Percentiles rank a stretch among this genome's conserved stretches.
Conservation (phyloP, 176 grass and related monocot species). For the Tillandsia fasciculata region DNA sequence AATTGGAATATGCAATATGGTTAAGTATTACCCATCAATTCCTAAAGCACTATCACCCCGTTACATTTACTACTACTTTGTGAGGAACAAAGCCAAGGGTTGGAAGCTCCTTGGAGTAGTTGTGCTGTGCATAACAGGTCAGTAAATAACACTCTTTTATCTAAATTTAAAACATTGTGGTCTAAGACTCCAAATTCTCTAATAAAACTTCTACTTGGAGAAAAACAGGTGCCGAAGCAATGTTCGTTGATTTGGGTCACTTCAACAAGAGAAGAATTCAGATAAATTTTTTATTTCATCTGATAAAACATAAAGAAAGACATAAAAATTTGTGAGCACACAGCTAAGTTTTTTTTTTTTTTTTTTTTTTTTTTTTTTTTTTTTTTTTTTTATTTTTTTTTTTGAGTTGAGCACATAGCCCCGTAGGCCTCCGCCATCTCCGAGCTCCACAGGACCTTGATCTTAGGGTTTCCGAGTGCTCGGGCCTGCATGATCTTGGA, state of each 20-base stretch:
- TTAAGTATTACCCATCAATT: conserved; percentile 53
- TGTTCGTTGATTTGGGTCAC: conserved; percentile 86
- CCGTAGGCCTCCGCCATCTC: too few relatives aligned
- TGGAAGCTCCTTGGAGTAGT: conserved; percentile 64
- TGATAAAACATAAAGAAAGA: not conserved
- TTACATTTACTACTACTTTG: conserved; percentile 50
- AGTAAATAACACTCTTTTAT: not conserved
- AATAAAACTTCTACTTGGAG: not conserved
- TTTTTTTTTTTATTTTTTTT: too few relatives aligned
- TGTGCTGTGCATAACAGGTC: conserved; percentile 73
- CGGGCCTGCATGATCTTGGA: too few relatives aligned
- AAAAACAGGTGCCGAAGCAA: conserved; percentile 69
- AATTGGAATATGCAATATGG: conserved; percentile 65
- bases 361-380: not conserved
- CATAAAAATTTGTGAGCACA: not conserved
- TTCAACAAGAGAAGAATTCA: conserved; percentile 73
- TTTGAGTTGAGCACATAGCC: too few relatives aligned
- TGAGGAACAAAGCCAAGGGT: conserved; percentile 35
- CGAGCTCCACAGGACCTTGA: too few relatives aligned
- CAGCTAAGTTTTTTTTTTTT: not conserved
- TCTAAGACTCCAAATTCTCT: not conserved
- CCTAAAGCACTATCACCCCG: conserved; percentile 49
- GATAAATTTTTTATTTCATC: conserved; percentile 22
- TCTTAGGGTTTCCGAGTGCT: too few relatives aligned
- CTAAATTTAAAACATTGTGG: not conserved